Evolutionary conservation across 352 stramenopile species (phyloP).

Genomic region (Globisporangium yorkense): DNA sequence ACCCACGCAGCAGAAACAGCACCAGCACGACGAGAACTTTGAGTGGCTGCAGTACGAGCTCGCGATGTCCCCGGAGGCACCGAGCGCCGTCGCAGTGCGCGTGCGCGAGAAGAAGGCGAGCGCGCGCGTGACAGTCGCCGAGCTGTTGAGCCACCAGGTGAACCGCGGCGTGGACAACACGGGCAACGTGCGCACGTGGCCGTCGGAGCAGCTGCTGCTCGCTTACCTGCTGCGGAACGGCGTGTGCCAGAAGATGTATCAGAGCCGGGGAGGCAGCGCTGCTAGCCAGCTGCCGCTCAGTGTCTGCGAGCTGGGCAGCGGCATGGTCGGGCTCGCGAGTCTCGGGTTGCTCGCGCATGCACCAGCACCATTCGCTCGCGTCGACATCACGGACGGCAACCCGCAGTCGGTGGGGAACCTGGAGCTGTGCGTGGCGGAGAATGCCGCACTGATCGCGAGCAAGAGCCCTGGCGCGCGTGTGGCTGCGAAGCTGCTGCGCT

Average conservation of each 20-base stretch:
- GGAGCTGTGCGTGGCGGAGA: conserved; percentile 50
- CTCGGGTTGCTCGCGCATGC: conserved; percentile 55
- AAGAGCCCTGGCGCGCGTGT: conserved; percentile 4
- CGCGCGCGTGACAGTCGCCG: conserved; percentile 42
- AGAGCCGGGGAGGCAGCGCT: background rate
- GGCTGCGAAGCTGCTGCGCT: conserved; percentile 47
- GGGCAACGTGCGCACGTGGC: conserved; percentile 85
- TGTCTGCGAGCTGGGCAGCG: conserved; percentile 68
- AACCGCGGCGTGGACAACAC: conserved; percentile 85
- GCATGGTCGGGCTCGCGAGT: conserved; percentile 71
- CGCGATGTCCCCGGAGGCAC: background rate
- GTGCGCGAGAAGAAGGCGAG: conserved; percentile 70
- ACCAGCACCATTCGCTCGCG: conserved; percentile 24
- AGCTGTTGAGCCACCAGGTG: conserved; percentile 71
- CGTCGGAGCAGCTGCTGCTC: conserved; percentile 71
- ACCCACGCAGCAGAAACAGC: conserved; percentile 1
- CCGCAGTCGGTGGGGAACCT: conserved; percentile 62
- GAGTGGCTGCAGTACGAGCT: conserved; percentile 49
- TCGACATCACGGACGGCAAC: conserved; percentile 79
- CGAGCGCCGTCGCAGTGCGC: conserved; percentile 15
- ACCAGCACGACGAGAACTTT: conserved; percentile 23
- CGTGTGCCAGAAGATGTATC: conserved; percentile 23
- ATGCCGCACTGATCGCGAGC: conserved; percentile 19
- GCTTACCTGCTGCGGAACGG: conserved; percentile 45
- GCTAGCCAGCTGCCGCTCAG: conserved; percentile 13